Percentiles rank a stretch among this genome's conserved stretches.
phyloP scores from a whole-genome alignment of 192 early-diverging fungal species.

The Entomortierella beljakovae region DNA sequence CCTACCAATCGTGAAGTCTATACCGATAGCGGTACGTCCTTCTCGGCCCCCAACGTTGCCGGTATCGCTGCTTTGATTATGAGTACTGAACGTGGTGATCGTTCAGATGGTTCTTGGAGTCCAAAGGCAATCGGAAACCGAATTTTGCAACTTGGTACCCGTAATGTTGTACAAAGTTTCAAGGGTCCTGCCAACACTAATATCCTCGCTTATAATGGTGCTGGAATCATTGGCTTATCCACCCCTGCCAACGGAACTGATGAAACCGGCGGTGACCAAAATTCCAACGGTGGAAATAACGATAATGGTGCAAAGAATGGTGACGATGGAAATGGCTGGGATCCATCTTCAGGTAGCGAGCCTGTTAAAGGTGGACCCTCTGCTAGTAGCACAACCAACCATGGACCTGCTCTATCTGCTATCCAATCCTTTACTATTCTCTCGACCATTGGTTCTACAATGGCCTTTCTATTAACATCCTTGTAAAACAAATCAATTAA shows the following conservation, averaged over 20 bases:
- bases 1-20: slow-evolving; percentile 45
- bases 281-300: background rate
- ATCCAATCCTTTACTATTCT: slow-evolving; percentile 34
- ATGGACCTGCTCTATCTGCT: slow-evolving; percentile 17
- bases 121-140: slow-evolving; percentile 39
- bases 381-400: slow-evolving; percentile 33
- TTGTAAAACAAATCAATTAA: background rate
- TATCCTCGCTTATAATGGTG: slow-evolving; percentile 52
- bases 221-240: slow-evolving; percentile 21
- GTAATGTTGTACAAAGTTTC: slow-evolving; percentile 40
- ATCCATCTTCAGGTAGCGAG: background rate
- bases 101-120: slow-evolving; percentile 30
- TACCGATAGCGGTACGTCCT: slow-evolving; percentile 56
- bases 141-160: slow-evolving; percentile 46
- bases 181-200: slow-evolving; percentile 50
- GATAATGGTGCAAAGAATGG: background rate
- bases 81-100: slow-evolving; percentile 30
- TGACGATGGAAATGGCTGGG: background rate
- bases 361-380: slow-evolving; percentile 18
- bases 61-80: slow-evolving; percentile 49
- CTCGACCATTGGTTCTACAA: slow-evolving; percentile 25
- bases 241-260: background rate
- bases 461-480: slow-evolving; percentile 5
- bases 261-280: background rate
- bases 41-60: slow-evolving; percentile 52